Conservation (phyloP, 1,284 basidiomycete species). For the Chondrostereum purpureum region DNA sequence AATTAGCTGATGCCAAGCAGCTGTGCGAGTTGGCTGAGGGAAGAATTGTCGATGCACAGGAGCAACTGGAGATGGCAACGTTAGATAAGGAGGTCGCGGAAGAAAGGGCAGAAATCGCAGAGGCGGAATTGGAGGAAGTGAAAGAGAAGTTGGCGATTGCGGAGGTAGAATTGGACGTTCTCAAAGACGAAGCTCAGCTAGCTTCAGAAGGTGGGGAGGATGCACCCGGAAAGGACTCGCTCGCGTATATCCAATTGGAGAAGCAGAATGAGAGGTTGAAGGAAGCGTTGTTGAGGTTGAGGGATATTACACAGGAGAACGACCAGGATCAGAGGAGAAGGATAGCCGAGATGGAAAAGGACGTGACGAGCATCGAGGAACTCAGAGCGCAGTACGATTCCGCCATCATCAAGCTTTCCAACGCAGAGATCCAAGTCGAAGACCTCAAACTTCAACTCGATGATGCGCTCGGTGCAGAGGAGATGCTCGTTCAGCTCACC, state of each 20-base stretch:
- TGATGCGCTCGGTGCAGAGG: constrained; percentile 91
- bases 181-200: constrained; percentile 43
- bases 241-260: constrained; percentile 89
- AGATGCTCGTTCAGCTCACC: constrained; percentile 92
- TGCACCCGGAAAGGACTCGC: constrained; percentile 43
- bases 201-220: constrained; percentile 22
- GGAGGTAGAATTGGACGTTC: constrained; percentile 76
- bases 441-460: constrained; percentile 94
- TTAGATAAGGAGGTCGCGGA: constrained; percentile 97
- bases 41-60: constrained; percentile 66
- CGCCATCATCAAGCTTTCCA: constrained; percentile 71
- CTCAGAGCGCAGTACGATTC: constrained; percentile 82
- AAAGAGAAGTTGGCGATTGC: constrained; percentile 68
- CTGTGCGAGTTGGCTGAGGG: constrained; percentile 50
- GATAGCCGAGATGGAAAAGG: constrained; percentile 86
- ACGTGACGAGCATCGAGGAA: constrained; percentile 65
- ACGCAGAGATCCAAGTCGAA: constrained; percentile 86
- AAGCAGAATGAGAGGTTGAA: constrained; percentile 95
- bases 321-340: constrained; percentile 81
- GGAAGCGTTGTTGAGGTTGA: constrained; percentile 86
- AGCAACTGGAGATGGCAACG: constrained; percentile 92
- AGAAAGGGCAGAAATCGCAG: constrained; percentile 80
- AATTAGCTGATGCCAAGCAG: constrained; percentile 63
- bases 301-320: constrained; percentile 83
- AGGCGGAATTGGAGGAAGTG: constrained; percentile 70